Conservation (phyloP, 176 grass and related monocot genomes). For the Pontederia crassipes region DNA sequence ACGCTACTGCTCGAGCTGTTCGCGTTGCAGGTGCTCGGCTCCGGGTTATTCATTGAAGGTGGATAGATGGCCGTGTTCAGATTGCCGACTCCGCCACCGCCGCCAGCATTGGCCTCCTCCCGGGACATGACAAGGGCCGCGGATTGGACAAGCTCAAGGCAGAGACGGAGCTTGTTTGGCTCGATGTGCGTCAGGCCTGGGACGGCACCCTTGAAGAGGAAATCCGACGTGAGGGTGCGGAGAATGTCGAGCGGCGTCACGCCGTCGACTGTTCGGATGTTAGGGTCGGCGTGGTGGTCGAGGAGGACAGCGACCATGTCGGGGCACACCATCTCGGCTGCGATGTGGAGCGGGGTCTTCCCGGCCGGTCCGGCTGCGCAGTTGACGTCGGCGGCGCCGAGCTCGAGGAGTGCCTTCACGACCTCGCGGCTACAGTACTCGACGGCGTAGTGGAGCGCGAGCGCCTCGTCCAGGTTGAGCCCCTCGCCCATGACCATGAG, state of each 20-base stretch:
- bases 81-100: background rate
- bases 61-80: constrained; percentile 21
- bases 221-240: constrained; percentile 91
- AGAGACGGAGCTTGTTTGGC: constrained; percentile 93
- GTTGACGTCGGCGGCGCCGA: constrained; percentile 93
- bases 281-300: constrained; percentile 96
- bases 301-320: constrained; percentile 99
- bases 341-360: constrained; percentile 88
- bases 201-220: constrained; percentile 95
- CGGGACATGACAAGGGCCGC: constrained; percentile 92
- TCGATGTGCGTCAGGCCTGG: constrained; percentile 89
- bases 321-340: constrained; percentile 97
- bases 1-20: constrained; percentile 46
- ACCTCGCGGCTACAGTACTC: constrained; percentile 98
- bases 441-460: constrained; percentile 94
- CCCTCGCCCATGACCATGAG: constrained; percentile 99
- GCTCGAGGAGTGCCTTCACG: constrained; percentile 90
- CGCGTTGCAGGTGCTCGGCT: constrained; percentile 28
- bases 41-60: constrained; percentile 32
- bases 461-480: constrained; percentile 90
- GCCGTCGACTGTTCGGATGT: constrained; percentile 93
- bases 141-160: constrained; percentile 94
- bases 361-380: constrained; percentile 69
- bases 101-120: constrained; percentile 52
- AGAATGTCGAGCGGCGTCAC: constrained; percentile 93